These are phyloP conservation scores for Saccharomycopsis selenospora DNA, from an alignment of 805 yeast genomes.

Conservation along the genomic window DNA sequence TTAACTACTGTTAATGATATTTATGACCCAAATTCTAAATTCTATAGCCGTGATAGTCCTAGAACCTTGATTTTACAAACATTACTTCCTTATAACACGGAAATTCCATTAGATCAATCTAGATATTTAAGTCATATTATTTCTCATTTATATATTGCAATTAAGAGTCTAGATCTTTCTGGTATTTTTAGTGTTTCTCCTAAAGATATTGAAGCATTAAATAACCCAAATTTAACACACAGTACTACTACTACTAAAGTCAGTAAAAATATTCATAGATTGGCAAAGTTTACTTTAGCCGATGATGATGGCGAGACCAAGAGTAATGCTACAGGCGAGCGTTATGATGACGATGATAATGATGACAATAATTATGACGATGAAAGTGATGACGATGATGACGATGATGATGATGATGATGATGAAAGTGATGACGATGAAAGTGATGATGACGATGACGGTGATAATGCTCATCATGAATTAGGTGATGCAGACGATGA, in stretches of 20 bases:
- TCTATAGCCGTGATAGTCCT: constrained; percentile 32
- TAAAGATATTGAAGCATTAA: constrained; percentile 41
- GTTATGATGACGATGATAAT: constrained; percentile 34
- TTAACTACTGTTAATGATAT: constrained; percentile 29
- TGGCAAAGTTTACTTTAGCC: constrained; percentile 21
- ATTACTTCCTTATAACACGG: constrained; percentile 69
- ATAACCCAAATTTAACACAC: constrained; percentile 34
- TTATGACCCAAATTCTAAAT: constrained; percentile 33
- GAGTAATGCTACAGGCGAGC: no score
- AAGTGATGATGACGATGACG: constrained; percentile 26
- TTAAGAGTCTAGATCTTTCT: constrained; percentile 64
- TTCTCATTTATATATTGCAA: constrained; percentile 70
- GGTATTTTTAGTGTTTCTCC: constrained; percentile 63
- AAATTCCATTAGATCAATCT: constrained; percentile 59
- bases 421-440: constrained; percentile 30
- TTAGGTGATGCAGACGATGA: constrained; percentile 4
- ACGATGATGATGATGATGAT: constrained; percentile 25
- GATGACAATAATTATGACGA: constrained; percentile 28
- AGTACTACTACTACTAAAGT: constrained; percentile 25
- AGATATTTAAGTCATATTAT: constrained; percentile 73
- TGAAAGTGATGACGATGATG: constrained; percentile 34
- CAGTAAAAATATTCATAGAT: background rate
- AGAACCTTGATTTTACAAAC: constrained; percentile 30
- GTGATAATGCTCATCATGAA: constrained; percentile 29
- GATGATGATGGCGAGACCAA: constrained; percentile 34